Evolutionary conservation across 305 asterid species (phyloP), one percentile per base, ranked within the genome.

Genomic region (Monarda citriodora): DNA sequence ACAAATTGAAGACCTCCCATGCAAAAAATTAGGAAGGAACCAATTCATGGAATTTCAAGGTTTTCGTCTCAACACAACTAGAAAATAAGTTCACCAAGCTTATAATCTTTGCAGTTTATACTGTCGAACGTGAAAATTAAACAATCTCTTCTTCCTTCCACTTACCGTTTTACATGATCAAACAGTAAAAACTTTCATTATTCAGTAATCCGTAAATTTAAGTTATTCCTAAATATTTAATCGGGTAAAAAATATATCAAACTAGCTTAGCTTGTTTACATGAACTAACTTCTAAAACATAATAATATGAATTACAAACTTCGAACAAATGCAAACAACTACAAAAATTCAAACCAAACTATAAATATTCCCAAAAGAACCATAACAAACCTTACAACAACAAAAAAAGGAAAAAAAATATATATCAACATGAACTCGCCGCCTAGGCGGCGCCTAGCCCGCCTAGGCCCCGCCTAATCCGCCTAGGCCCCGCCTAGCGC

Each of bases 181-280:
- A 64, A 21, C 58, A 61, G 22, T 22, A 63, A 13, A 4, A 50
- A 21, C 52, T 32, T 5, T 10, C 25, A 50, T 31, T 32, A 45
- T 52, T 31, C 60, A 12, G 2, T 13, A 37, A 49, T 16, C 49
- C 56, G 42, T 14, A 7, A 29, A 40, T 15, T 44, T 25, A 56
- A 59, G 54, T 22, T 9, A 58, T 47, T 23, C 59, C 64, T 21
- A 38, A 60, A 51, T 61, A 51, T 26, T 64, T n/a, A 61, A 73
- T 59, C 61, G 25, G 60, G 58, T 51, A 49, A 40, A n/a, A 32
- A 5, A 31, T 5, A 34, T 32, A 58, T 25, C 47, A 51, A 50
- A 8, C 41, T 23, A 25, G 12, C 12, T 29, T 16, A 25, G 7
- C 64, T 11, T 26, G n/a, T 11, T 47, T 32, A 17, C 8, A 64